Percentiles rank a stretch among this genome's conserved stretches.
Conservation (phyloP, 305 asterid species). For the Ajuga reptans region DNA sequence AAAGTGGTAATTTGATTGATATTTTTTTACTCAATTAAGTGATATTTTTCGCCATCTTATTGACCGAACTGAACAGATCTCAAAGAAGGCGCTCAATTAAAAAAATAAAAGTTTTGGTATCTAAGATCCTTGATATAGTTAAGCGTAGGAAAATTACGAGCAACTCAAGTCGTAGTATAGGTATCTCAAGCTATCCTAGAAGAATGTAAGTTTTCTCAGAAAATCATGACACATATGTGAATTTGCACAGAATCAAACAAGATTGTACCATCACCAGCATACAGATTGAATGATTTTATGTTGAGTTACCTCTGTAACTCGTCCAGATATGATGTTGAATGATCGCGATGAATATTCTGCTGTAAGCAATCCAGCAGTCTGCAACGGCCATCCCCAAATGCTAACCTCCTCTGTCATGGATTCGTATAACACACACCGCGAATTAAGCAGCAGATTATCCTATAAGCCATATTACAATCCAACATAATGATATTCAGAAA, state of each 20-base stretch:
- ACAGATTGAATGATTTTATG: background rate
- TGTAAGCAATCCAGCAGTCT: slow-evolving; percentile 70
- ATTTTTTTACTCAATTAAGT: no score
- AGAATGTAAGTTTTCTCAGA: background rate
- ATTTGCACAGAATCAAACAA: background rate
- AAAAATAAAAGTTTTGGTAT: no score
- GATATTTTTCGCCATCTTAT: no score
- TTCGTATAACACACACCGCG: slow-evolving; percentile 44
- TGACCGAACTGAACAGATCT: no score
- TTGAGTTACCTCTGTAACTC: slow-evolving; percentile 54
- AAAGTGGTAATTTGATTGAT: no score
- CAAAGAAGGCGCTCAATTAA: no score
- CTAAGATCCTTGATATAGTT: background rate
- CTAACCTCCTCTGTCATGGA: slow-evolving; percentile 65
- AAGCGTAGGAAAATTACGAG: background rate
- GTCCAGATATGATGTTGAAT: slow-evolving; percentile 56
- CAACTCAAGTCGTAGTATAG: background rate
- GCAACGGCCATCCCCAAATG: slow-evolving; percentile 94
- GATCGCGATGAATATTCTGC: slow-evolving; percentile 47
- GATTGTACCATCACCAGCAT: no score
- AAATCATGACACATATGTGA: background rate
- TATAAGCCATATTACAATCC: slow-evolving; percentile 18
- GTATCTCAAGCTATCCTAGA: background rate
- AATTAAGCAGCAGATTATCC: slow-evolving; percentile 55
- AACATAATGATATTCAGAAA: slow-evolving; percentile 8